A percentile compares a stretch with the other conserved stretches of the same genome.
Conservation (phyloP, 208 protist genomes). For the Trypanosoma boissoni region DNA sequence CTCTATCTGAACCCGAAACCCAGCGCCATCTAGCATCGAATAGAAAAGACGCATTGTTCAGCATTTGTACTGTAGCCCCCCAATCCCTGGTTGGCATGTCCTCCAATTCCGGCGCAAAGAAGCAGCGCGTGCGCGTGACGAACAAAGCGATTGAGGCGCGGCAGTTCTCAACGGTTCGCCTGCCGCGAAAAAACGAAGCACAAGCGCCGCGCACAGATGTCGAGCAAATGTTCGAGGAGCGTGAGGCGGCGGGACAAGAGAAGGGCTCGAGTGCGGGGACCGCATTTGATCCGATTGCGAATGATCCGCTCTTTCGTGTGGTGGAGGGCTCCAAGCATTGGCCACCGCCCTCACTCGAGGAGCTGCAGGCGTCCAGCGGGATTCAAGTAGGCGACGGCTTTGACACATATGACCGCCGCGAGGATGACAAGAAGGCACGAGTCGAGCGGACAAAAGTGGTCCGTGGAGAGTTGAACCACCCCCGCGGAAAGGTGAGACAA, state of each 20-base stretch:
- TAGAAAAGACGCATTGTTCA: too few species aligned
- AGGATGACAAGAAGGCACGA: conserved; percentile 58
- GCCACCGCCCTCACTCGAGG: conserved; percentile 66
- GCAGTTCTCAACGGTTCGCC: conserved; percentile 70
- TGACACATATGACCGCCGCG: conserved; percentile 74
- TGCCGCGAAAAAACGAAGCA: conserved; percentile 57
- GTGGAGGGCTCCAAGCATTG: conserved; percentile 62
- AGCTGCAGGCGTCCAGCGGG: conserved; percentile 46
- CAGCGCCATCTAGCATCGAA: too few species aligned
- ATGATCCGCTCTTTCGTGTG: conserved; percentile 69
- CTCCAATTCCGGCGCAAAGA: conserved; percentile 28
- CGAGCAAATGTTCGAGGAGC: conserved; percentile 44
- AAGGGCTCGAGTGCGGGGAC: not conserved
- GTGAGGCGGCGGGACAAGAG: not conserved
- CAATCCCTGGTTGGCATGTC: too few species aligned
- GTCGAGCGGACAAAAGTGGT: conserved; percentile 51
- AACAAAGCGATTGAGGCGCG: conserved; percentile 75
- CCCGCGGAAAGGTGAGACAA: conserved; percentile 62
- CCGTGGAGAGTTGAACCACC: conserved; percentile 82
- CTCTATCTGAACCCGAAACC: too few species aligned
- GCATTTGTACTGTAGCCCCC: too few species aligned
- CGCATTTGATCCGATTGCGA: conserved; percentile 75
- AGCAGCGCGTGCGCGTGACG: conserved; percentile 69
- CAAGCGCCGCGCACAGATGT: conserved; percentile 45
- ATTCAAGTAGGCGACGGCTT: conserved; percentile 56